Conservation (phyloP, 2,329 filamentous ascomycete species). For the Clonostachys sp. region DNA sequence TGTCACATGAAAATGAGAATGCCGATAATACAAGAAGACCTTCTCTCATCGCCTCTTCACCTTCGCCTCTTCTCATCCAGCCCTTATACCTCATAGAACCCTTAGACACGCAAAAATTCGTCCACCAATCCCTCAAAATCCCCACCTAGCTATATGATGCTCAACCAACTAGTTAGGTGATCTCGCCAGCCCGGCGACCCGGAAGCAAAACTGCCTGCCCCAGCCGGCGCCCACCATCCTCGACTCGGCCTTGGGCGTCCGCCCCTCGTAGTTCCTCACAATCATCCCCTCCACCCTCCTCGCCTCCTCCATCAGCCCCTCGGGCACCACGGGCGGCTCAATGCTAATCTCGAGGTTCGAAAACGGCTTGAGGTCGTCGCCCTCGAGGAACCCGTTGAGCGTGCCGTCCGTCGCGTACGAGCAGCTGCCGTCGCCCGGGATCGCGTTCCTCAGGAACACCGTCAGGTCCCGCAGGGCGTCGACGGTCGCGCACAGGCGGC, state of each 20-base stretch:
- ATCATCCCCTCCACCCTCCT: neutral
- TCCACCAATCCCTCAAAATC: neutral
- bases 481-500: slow-evolving; percentile 1
- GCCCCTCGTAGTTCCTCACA: neutral
- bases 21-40: too few relatives aligned
- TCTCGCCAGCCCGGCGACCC: neutral
- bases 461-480: slow-evolving; percentile 1
- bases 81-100: neutral
- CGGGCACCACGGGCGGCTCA: neutral
- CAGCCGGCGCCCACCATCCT: too few relatives aligned
- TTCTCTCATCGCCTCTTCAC: too few relatives aligned
- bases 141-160: neutral
- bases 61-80: too few relatives aligned
- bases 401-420: slow-evolving; percentile 3
- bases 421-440: neutral
- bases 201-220: neutral
- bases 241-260: neutral
- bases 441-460: neutral
- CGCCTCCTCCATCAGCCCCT: neutral
- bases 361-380: neutral
- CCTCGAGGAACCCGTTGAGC: slow-evolving; percentile 1
- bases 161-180: neutral
- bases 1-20: too few relatives aligned
- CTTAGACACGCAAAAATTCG: neutral
- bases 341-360: neutral